Conservation (phyloP, 2,329 filamentous ascomycete species). For the Beauveria caledonica region DNA sequence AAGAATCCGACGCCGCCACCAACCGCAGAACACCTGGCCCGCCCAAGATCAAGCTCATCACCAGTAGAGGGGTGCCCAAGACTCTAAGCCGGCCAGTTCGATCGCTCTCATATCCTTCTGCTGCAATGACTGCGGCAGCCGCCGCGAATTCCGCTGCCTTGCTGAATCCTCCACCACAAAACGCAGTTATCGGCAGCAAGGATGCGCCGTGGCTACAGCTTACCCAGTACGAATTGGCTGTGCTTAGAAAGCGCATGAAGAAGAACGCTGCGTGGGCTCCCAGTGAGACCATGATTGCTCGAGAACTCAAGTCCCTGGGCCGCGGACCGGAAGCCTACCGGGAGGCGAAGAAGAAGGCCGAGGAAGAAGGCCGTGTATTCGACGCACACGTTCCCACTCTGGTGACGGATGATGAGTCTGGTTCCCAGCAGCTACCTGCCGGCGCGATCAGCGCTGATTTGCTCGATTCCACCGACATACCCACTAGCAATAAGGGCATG, state of each 20-base stretch:
- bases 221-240: conserved; percentile 56
- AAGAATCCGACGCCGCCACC: conserved; percentile 35
- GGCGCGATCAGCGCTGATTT: conserved; percentile 52
- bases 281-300: conserved; percentile 76
- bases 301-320: conserved; percentile 64
- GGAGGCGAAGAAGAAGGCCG: conserved; percentile 55
- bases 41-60: conserved; percentile 44
- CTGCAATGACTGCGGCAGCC: conserved; percentile 29
- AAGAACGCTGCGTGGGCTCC: conserved; percentile 83
- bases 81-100: conserved; percentile 32
- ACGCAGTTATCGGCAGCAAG: conserved; percentile 48
- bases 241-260: conserved; percentile 78
- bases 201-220: conserved; percentile 60
- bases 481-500: conserved; percentile 64
- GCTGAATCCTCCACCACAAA: conserved; percentile 50
- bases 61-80: conserved; percentile 31
- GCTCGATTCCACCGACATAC: conserved; percentile 51
- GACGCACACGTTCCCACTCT: conserved; percentile 31
- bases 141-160: conserved; percentile 33
- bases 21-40: conserved; percentile 28
- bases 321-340: conserved; percentile 57
- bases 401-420: conserved; percentile 41
- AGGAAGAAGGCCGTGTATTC: conserved; percentile 57
- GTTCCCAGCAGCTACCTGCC: conserved; percentile 44
- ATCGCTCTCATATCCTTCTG: conserved; percentile 26